Evolutionary conservation across 805 yeast genomes (phyloP), one percentile per base, ranked within the genome.

Genomic region (Cyberlindnera americana): DNA sequence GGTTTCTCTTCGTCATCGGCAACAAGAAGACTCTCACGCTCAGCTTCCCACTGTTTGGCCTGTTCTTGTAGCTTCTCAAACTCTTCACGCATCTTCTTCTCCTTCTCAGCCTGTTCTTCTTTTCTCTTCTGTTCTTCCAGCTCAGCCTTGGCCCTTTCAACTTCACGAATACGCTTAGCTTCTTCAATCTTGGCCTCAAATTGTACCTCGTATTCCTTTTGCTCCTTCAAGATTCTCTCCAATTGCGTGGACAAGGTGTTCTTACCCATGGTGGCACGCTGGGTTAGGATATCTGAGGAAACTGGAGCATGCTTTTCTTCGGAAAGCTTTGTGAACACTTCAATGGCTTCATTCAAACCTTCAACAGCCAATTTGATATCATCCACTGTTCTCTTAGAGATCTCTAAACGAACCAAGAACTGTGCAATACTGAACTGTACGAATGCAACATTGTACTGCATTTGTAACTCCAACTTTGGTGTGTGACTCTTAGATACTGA

Each of bases 391-490:
- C 97, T 76, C 49, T 78, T 76, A 26, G 72, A 72, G 7, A 71
- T 65, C 3, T 76, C 68, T 25, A 79, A 59, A 51, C 84, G 84
- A 46, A 84, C 75, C 22, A 90, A 64, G 46, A 78, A 78, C 48
- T 89, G 96, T 1, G 96, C 96, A 40, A 87, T 70, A 61, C 89
- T 95, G 62, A 83, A 87, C 53, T 84, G 83, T 35, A 91, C 70
- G 56, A 82, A 83, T 0, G 97, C 95, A 37, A 81, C 72, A 57
- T 93, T 93, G 68, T 84, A 93, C 50, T 72, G 73, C 47, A 81
- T 67, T 8, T 79, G 66, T 7, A 73, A 65, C 21, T 69, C 58
- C 29, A 61, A 57, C 50, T 68, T 65, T 47, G 33, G 61, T 52
- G 53, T 68, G 13, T 41, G 44, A 11, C 46, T 43, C 33, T 48